These are phyloP conservation scores for Didymella exigua DNA, from an alignment of 2,329 filamentous ascomycete genomes.

Conservation along the genomic window DNA sequence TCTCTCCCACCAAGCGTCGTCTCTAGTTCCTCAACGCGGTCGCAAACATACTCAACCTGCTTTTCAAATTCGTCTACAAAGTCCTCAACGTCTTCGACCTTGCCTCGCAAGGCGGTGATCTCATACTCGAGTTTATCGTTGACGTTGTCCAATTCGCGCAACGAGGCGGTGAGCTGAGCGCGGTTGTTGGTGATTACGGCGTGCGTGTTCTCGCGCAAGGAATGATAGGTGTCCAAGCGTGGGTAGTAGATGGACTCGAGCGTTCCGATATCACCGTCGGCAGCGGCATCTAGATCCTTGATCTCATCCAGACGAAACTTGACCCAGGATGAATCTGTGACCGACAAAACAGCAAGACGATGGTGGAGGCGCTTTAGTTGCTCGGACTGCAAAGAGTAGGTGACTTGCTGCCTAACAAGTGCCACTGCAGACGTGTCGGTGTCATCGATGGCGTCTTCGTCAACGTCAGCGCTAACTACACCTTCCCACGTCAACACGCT, in stretches of 20 bases:
- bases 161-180: slow-evolving; percentile 68
- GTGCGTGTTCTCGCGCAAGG: slow-evolving; percentile 68
- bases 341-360: slow-evolving; percentile 62
- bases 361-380: slow-evolving; percentile 68
- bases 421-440: slow-evolving; percentile 44
- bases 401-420: slow-evolving; percentile 41
- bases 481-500: slow-evolving; percentile 68
- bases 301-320: slow-evolving; percentile 62
- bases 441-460: slow-evolving; percentile 29
- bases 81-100: slow-evolving; percentile 86
- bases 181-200: slow-evolving; percentile 74
- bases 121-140: slow-evolving; percentile 92
- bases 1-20: slow-evolving; percentile 57
- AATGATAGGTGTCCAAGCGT: slow-evolving; percentile 71
- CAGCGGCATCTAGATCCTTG: slow-evolving; percentile 64
- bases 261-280: slow-evolving; percentile 61
- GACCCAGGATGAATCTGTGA: slow-evolving; percentile 66
- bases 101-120: slow-evolving; percentile 76
- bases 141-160: slow-evolving; percentile 80
- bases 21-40: slow-evolving; percentile 57
- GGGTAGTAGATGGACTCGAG: slow-evolving; percentile 76
- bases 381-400: slow-evolving; percentile 53
- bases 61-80: slow-evolving; percentile 79
- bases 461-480: slow-evolving; percentile 26
- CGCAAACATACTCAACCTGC: slow-evolving; percentile 58